These are phyloP conservation scores for Pontederia crassipes DNA, from an alignment of 176 grass and related monocot genomes.

Conservation along the genomic window DNA sequence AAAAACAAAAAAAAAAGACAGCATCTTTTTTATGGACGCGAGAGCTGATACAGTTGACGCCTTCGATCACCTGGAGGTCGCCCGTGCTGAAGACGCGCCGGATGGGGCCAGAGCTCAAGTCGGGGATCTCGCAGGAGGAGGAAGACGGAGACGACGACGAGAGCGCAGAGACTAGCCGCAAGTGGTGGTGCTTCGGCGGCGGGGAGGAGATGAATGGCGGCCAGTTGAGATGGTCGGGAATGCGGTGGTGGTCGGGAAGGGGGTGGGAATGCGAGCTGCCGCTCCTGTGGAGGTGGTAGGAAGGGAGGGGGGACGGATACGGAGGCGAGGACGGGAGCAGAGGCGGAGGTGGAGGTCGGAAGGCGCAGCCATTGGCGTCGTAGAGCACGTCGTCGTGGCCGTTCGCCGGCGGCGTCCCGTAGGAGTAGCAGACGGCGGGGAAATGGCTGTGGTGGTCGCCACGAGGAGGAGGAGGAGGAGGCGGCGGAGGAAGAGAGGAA, in stretches of 20 bases:
- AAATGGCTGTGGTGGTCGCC: slow-evolving; percentile 15
- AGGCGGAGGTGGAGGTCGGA: not conserved
- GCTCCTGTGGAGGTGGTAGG: slow-evolving; percentile 41
- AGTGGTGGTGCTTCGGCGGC: no score
- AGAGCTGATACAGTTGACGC: not conserved
- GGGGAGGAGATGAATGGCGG: no score
- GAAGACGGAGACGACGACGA: slow-evolving; percentile 45
- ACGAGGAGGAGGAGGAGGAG: no score
- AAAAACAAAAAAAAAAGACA: no score
- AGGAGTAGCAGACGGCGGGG: slow-evolving; percentile 28
- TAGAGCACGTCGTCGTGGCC: slow-evolving; percentile 12
- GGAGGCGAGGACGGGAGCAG: slow-evolving; percentile 23
- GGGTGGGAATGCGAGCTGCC: slow-evolving; percentile 49
- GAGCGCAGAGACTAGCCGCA: slow-evolving; percentile 15
- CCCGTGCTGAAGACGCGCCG: slow-evolving; percentile 79
- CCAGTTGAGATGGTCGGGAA: slow-evolving; percentile 20
- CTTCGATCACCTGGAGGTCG: slow-evolving; percentile 55
- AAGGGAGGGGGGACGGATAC: slow-evolving; percentile 25
- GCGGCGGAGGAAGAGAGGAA: slow-evolving; percentile 22
- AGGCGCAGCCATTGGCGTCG: slow-evolving; percentile 20
- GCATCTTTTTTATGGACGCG: no score
- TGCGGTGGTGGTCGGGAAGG: slow-evolving; percentile 12
- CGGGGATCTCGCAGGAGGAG: slow-evolving; percentile 48
- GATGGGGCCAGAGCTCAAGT: slow-evolving; percentile 41
- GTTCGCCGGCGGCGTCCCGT: slow-evolving; percentile 15